Evolutionary conservation across 805 yeast genomes (phyloP).

Genomic region (Jamesozyma piceae): DNA sequence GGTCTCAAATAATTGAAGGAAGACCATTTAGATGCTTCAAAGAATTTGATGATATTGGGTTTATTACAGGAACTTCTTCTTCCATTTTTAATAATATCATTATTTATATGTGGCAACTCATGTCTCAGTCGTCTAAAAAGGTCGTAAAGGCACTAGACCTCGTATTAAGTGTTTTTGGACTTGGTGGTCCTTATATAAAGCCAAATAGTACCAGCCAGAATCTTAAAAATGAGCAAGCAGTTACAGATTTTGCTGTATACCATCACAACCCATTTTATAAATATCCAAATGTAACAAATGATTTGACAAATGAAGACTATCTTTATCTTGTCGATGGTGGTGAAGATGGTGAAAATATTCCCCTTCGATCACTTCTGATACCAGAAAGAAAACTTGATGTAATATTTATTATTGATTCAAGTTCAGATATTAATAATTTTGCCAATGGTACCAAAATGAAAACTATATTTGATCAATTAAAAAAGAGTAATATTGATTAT

Average conservation of each 20-base stretch:
- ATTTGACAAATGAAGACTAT: conserved; percentile 25
- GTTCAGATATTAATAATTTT: conserved; percentile 44
- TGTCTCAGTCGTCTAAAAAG: conserved; percentile 26
- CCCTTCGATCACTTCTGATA: conserved; percentile 55
- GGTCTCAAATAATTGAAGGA: conserved; percentile 41
- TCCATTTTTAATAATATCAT: conserved; percentile 50
- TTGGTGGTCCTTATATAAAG: conserved; percentile 3
- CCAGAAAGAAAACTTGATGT: conserved; percentile 53
- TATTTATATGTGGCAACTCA: conserved; percentile 37
- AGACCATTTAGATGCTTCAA: conserved; percentile 35
- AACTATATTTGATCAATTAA: conserved; percentile 26
- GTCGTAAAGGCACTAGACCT: conserved; percentile 30
- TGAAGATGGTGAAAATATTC: conserved; percentile 66
- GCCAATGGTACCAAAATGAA: conserved; percentile 51
- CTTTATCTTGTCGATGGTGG: conserved; percentile 68
- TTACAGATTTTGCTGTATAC: conserved; percentile 45
- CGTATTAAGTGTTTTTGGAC: conserved; percentile 23
- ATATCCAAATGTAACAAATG: conserved; percentile 17
- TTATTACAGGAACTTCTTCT: conserved; percentile 55
- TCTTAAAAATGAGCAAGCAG: not conserved
- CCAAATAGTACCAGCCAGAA: not conserved
- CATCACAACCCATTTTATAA: conserved; percentile 54
- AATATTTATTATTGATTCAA: conserved; percentile 51
- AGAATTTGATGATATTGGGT: conserved; percentile 52
- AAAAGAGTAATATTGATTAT: conserved; percentile 8